phyloP scores from a whole-genome alignment of 345 rosid genomes.

The Eucalyptus pumila region DNA sequence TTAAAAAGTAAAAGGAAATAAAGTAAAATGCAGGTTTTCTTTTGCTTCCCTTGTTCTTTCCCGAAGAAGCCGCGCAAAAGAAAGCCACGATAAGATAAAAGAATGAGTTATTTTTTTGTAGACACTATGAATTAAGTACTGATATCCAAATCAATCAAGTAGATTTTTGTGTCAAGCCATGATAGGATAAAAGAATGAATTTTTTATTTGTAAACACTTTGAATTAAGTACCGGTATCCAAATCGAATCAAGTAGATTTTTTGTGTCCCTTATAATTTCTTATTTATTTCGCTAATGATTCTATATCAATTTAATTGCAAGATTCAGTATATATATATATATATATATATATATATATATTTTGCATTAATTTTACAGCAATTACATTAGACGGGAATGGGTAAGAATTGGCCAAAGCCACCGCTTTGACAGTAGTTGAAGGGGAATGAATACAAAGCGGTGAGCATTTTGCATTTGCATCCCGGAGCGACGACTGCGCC shows the following conservation, averaged over 20 bases:
- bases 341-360: too few species aligned
- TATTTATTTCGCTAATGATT: not conserved
- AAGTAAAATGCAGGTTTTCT: not conserved
- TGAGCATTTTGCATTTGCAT: not conserved
- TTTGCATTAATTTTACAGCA: not conserved
- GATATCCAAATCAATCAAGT: too few species aligned
- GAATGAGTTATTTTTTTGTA: not conserved
- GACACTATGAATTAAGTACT: too few species aligned
- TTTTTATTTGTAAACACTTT: too few species aligned
- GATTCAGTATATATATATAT: not conserved
- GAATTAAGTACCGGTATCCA: not conserved
- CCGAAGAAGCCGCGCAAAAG: not conserved
- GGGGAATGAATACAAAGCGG: not conserved
- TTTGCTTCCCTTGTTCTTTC: not conserved
- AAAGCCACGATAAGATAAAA: not conserved
- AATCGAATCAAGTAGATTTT: too few species aligned
- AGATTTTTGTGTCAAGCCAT: not conserved
- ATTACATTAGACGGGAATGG: not conserved
- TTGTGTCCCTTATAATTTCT: not conserved
- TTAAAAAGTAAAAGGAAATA: not conserved
- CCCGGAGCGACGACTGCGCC: not conserved
- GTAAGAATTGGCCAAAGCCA: not conserved
- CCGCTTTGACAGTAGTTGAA: not conserved
- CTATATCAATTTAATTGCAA: not conserved
- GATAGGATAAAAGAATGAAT: not conserved